A percentile compares a stretch with the other conserved stretches of the same genome.
These are phyloP conservation scores for Penicillium digitatum DNA, from an alignment of 2,329 filamentous ascomycete species.

Conservation along the genomic window DNA sequence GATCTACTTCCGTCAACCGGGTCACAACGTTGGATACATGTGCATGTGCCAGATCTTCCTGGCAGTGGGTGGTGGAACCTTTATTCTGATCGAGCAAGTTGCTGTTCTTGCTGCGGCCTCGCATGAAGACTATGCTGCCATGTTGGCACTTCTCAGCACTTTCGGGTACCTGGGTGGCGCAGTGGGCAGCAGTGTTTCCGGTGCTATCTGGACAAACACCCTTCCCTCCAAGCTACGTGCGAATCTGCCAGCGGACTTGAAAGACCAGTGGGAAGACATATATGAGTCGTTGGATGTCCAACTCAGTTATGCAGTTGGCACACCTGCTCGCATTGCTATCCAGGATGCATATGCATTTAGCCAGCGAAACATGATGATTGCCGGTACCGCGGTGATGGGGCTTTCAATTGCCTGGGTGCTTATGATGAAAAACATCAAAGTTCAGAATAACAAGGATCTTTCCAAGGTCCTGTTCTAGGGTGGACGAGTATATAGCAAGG, in stretches of 20 bases:
- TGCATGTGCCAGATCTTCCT: conserved; percentile 59
- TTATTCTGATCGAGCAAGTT: conserved; percentile 54
- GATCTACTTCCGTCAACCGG: conserved; percentile 52
- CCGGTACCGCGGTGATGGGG: conserved; percentile 42
- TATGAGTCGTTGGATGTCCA: conserved; percentile 49
- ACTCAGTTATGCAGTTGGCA: conserved; percentile 27
- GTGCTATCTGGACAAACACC: conserved; percentile 59
- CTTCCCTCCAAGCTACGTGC: conserved; percentile 47
- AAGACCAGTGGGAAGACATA: conserved; percentile 37
- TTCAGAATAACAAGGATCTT: conserved; percentile 13
- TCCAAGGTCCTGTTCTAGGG: neutral
- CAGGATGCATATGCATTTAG: conserved; percentile 47
- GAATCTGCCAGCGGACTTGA: conserved; percentile 40
- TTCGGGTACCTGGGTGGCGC: conserved; percentile 54
- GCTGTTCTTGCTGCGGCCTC: conserved; percentile 52
- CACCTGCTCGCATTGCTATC: conserved; percentile 27
- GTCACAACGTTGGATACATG: conserved; percentile 50
- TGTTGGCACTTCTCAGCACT: conserved; percentile 54
- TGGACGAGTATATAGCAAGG: neutral
- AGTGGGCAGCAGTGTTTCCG: conserved; percentile 53
- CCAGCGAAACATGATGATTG: conserved; percentile 50
- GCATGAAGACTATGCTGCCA: conserved; percentile 55
- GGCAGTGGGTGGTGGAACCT: conserved; percentile 51
- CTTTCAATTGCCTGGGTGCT: conserved; percentile 42
- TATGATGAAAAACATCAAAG: conserved; percentile 48